Conservation (phyloP, 208 protist genomes). For the Acanthamoeba polyphaga region DNA sequence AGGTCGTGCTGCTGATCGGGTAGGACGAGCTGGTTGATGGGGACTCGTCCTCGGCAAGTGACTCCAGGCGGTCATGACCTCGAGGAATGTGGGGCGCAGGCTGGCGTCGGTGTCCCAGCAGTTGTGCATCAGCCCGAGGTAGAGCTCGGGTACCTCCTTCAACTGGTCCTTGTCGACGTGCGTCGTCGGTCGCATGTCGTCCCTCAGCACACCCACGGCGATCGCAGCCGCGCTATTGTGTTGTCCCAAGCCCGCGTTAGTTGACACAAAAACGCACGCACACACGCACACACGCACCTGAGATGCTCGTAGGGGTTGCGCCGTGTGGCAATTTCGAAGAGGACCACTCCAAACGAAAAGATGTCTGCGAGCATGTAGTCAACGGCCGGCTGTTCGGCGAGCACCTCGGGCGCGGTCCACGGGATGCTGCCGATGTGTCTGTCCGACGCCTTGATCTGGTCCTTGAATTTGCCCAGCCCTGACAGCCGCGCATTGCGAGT, state of each 20-base stretch:
- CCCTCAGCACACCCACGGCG: slow-evolving; percentile 59
- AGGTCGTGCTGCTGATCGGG: background rate
- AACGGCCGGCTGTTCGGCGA: slow-evolving; percentile 25
- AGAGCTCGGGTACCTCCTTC: background rate
- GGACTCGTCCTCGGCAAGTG: background rate
- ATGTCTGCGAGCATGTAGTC: background rate
- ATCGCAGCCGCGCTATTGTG: slow-evolving; percentile 2
- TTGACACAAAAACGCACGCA: background rate
- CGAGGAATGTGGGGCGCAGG: slow-evolving; percentile 33
- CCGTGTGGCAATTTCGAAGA: slow-evolving; percentile 30
- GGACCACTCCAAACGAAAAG: slow-evolving; percentile 8
- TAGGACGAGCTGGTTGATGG: background rate
- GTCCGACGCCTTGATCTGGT: slow-evolving; percentile 34
- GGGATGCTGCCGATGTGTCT: slow-evolving; percentile 39
- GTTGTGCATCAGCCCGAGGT: background rate
- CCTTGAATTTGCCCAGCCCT: slow-evolving; percentile 59
- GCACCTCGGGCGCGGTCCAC: slow-evolving; percentile 60
- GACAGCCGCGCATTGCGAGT: no score
- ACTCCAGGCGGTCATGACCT: slow-evolving; percentile 65
- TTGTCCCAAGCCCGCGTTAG: no score
- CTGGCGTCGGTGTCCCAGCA: slow-evolving; percentile 37
- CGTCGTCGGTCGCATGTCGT: slow-evolving; percentile 47
- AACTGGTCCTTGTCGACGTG: background rate
- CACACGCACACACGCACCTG: background rate
- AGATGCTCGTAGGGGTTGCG: slow-evolving; percentile 28